These are phyloP conservation scores for Wickerhamomyces sp. DNA, from an alignment of 1,139 yeast species.

Conservation along the genomic window DNA sequence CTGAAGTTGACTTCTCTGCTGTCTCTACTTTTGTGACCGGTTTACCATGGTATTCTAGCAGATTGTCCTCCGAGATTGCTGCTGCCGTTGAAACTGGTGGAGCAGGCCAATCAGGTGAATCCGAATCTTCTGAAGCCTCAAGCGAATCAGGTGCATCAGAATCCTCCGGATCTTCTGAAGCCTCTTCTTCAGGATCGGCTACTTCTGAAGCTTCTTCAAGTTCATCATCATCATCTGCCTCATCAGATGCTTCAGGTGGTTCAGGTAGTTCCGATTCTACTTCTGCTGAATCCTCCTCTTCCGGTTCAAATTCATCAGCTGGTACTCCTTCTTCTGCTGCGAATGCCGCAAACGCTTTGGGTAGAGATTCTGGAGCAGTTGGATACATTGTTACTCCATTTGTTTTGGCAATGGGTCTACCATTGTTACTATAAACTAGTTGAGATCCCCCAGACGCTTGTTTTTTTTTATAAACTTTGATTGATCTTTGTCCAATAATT, in stretches of 20 bases:
- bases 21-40: slow-evolving; percentile 34
- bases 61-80: slow-evolving; percentile 29
- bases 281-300: neutral
- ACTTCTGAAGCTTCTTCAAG: slow-evolving; percentile 22
- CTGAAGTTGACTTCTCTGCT: slow-evolving; percentile 24
- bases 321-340: slow-evolving; percentile 3
- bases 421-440: slow-evolving; percentile 6
- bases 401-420: slow-evolving; percentile 7
- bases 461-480: neutral
- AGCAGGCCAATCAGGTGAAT: slow-evolving; percentile 15
- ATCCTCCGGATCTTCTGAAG: slow-evolving; percentile 4
- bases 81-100: slow-evolving; percentile 25
- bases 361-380: neutral
- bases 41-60: slow-evolving; percentile 41
- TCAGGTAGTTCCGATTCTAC: neutral
- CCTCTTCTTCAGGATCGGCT: slow-evolving; percentile 20
- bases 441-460: too few relatives aligned
- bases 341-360: slow-evolving; percentile 1
- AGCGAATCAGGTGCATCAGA: slow-evolving; percentile 1
- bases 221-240: slow-evolving; percentile 19
- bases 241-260: slow-evolving; percentile 6
- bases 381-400: slow-evolving; percentile 5
- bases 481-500: too few relatives aligned
- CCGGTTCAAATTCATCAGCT: neutral
- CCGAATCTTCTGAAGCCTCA: slow-evolving; percentile 21